Evolutionary conservation across 495 filamentous ascomycete genomes (phyloP).

Genomic region (Neurospora africana): DNA sequence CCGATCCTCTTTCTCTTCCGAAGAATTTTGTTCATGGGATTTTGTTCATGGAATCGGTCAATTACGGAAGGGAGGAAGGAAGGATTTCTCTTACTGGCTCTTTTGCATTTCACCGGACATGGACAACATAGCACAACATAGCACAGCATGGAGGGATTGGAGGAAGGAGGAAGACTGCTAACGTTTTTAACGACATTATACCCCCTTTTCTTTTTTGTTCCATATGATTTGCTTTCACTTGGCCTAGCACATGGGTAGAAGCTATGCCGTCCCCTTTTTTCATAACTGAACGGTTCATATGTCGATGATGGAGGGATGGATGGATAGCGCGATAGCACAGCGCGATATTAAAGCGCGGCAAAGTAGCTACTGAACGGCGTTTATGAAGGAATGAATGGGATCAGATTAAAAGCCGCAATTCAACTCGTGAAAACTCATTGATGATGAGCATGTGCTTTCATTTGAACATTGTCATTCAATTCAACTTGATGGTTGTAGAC

Average conservation of each 20-base stretch:
- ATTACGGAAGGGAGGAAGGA: background rate
- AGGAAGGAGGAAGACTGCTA: background rate
- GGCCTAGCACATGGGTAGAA: background rate
- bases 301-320: background rate
- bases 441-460: too few relatives aligned
- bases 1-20: background rate
- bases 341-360: background rate
- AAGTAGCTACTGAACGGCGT: background rate
- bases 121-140: background rate
- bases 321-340: background rate
- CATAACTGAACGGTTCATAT: background rate
- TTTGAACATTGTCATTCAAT: too few relatives aligned
- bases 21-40: background rate
- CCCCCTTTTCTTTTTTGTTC: slow-evolving; percentile 19
- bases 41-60: background rate
- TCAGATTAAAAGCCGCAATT: background rate
- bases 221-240: background rate
- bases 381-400: background rate
- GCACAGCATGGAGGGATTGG: background rate
- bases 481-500: too few relatives aligned
- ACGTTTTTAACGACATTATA: background rate
- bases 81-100: background rate
- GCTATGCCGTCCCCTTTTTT: background rate
- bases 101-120: background rate
- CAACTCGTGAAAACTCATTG: background rate